phyloP scores from a whole-genome alignment of 1,284 basidiomycete species.

The Leccinum laetum region DNA sequence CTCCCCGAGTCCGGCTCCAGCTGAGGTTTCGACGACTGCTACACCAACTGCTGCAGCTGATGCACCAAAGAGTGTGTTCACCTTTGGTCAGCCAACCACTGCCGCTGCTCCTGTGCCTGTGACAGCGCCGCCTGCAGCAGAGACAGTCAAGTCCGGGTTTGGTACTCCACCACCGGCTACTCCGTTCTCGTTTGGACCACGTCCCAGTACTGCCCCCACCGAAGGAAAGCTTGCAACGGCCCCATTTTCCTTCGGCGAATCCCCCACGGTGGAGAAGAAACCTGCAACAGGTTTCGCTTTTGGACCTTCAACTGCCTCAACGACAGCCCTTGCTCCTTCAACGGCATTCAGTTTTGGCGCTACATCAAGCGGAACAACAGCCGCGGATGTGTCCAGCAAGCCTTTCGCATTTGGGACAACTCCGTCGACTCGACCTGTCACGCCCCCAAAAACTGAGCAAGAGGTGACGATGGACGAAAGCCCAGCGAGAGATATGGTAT shows the following conservation, averaged over 20 bases:
- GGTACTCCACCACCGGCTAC: slow-evolving; percentile 20
- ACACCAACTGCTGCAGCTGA: slow-evolving; percentile 15
- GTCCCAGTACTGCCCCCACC: slow-evolving; percentile 16
- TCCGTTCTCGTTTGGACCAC: slow-evolving; percentile 32
- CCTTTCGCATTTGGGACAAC: slow-evolving; percentile 32
- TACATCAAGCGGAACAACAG: slow-evolving; percentile 26
- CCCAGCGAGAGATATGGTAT: slow-evolving; percentile 53
- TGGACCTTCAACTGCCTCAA: slow-evolving; percentile 24
- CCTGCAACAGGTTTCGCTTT: slow-evolving; percentile 31
- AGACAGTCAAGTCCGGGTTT: slow-evolving; percentile 29
- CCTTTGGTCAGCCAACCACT: slow-evolving; percentile 24
- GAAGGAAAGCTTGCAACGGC: slow-evolving; percentile 24
- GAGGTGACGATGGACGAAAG: slow-evolving; percentile 74
- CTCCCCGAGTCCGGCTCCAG: neutral
- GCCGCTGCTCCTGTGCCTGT: slow-evolving; percentile 6
- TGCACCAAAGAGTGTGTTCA: slow-evolving; percentile 25
- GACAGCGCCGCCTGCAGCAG: slow-evolving; percentile 3
- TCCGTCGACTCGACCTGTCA: slow-evolving; percentile 39
- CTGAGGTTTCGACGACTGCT: slow-evolving; percentile 3
- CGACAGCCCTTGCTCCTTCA: slow-evolving; percentile 23
- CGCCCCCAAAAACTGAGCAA: slow-evolving; percentile 56
- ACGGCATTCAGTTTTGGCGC: slow-evolving; percentile 34
- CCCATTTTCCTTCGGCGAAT: slow-evolving; percentile 32
- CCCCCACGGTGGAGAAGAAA: slow-evolving; percentile 28
- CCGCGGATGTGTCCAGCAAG: slow-evolving; percentile 31